Evolutionary conservation across 805 yeast genomes (phyloP).

Genomic region (Starmerella potacharoeniae): DNA sequence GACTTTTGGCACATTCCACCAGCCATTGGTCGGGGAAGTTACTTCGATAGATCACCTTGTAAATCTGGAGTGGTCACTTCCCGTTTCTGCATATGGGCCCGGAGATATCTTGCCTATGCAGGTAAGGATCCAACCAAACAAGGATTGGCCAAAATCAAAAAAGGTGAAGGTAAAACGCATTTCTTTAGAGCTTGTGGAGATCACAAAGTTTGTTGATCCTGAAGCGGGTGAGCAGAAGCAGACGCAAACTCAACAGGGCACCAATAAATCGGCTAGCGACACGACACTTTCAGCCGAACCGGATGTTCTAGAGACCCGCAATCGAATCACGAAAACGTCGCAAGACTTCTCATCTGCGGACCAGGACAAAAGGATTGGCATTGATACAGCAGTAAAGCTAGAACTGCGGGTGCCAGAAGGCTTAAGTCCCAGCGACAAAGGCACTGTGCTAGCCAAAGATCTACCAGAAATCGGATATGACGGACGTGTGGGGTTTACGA

Average conservation of each 20-base stretch:
- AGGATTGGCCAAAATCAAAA: constrained; percentile 30
- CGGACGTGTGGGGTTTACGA: constrained; percentile 30
- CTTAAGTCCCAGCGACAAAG: constrained; percentile 17
- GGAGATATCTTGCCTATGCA: constrained; percentile 28
- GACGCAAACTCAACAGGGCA: background rate
- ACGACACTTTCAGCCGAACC: background rate
- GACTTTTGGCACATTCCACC: constrained; percentile 29
- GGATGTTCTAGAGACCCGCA: constrained; percentile 27
- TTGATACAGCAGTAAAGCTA: constrained; percentile 23
- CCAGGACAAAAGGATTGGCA: constrained; percentile 19
- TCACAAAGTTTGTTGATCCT: constrained; percentile 22
- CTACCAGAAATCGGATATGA: constrained; percentile 29
- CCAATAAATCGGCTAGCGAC: background rate
- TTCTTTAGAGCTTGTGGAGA: constrained; percentile 30
- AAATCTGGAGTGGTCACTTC: constrained; percentile 27
- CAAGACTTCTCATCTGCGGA: constrained; percentile 22
- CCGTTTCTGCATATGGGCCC: constrained; percentile 32
- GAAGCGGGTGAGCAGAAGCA: background rate
- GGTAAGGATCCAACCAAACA: constrained; percentile 28
- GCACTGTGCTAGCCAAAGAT: constrained; percentile 26
- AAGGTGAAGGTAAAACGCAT: constrained; percentile 30
- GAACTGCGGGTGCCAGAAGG: constrained; percentile 25
- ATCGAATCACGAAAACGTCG: constrained; percentile 25
- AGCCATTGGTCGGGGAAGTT: constrained; percentile 23
- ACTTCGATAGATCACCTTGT: constrained; percentile 30